Conservation (phyloP, 805 yeast species). For the Myxozyma monticola region DNA sequence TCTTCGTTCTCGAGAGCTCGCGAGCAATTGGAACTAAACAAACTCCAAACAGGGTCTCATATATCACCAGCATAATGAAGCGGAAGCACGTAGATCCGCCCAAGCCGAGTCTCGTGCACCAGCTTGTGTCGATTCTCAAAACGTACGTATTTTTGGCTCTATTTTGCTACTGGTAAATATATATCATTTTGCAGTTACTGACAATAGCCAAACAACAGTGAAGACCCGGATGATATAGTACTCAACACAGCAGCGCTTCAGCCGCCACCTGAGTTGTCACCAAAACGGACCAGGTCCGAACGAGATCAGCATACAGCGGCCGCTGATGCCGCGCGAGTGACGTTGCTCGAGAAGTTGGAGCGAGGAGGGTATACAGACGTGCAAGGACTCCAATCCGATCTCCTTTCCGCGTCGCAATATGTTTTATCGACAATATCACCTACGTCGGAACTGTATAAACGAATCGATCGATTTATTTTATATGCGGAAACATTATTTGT, state of each 20-base stretch:
- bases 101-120: constrained; percentile 3
- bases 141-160: constrained; percentile 5
- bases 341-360: constrained; percentile 17
- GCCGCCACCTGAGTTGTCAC: neutral
- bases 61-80: too few species aligned
- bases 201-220: constrained; percentile 3
- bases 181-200: neutral
- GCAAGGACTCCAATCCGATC: constrained; percentile 2
- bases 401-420: constrained; percentile 11
- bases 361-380: constrained; percentile 12
- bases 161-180: too few species aligned
- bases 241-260: constrained; percentile 4
- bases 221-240: constrained; percentile 21
- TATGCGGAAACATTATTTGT: constrained; percentile 20
- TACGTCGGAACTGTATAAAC: constrained; percentile 7
- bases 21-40: too few species aligned
- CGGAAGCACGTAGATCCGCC: constrained; percentile 4
- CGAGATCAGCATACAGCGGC: neutral
- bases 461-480: constrained; percentile 15
- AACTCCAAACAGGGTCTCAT: too few species aligned
- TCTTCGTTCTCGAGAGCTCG: too few species aligned
- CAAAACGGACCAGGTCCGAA: constrained; percentile 2
- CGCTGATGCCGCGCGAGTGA: constrained; percentile 5
- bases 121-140: constrained; percentile 17
- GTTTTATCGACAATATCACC: constrained; percentile 17